Evolutionary conservation across 2,329 filamentous ascomycete genomes (phyloP).

Genomic region (Plectosphaerella sp.): DNA sequence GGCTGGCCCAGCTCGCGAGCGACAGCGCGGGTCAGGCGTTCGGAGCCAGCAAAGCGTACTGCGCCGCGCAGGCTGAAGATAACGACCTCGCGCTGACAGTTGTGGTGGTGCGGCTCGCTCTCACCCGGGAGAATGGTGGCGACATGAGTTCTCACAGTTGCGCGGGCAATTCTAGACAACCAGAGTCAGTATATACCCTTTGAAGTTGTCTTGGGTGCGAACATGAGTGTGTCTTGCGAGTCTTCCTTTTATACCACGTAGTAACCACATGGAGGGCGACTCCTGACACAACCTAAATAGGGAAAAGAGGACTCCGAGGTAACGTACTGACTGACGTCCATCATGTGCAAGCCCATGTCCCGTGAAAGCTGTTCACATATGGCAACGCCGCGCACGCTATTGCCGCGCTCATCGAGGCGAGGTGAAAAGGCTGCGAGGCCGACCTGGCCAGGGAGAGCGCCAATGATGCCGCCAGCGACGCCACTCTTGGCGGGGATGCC

Average conservation of each 20-base stretch:
- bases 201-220: too few species aligned
- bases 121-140: slow-evolving; percentile 22
- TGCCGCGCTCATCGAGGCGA: slow-evolving; percentile 24
- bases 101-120: slow-evolving; percentile 17
- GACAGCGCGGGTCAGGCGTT: slow-evolving; percentile 24
- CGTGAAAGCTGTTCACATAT: slow-evolving; percentile 24
- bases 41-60: slow-evolving; percentile 27
- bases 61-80: slow-evolving; percentile 26
- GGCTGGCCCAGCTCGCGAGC: slow-evolving; percentile 19
- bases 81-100: slow-evolving; percentile 21
- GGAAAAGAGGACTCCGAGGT: too few species aligned
- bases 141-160: slow-evolving; percentile 21
- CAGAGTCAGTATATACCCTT: not conserved
- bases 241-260: too few species aligned
- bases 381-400: slow-evolving; percentile 24
- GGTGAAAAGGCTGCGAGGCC: slow-evolving; percentile 26
- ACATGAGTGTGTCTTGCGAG: too few species aligned
- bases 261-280: too few species aligned
- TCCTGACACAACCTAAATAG: too few species aligned
- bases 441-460: slow-evolving; percentile 24
- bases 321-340: slow-evolving; percentile 7
- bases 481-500: slow-evolving; percentile 33
- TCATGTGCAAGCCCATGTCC: slow-evolving; percentile 29
- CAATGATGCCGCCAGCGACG: slow-evolving; percentile 26
- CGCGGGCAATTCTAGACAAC: slow-evolving; percentile 24